These are phyloP conservation scores for Wickerhamiella azyma DNA, from an alignment of 805 yeast species.

Conservation along the genomic window DNA sequence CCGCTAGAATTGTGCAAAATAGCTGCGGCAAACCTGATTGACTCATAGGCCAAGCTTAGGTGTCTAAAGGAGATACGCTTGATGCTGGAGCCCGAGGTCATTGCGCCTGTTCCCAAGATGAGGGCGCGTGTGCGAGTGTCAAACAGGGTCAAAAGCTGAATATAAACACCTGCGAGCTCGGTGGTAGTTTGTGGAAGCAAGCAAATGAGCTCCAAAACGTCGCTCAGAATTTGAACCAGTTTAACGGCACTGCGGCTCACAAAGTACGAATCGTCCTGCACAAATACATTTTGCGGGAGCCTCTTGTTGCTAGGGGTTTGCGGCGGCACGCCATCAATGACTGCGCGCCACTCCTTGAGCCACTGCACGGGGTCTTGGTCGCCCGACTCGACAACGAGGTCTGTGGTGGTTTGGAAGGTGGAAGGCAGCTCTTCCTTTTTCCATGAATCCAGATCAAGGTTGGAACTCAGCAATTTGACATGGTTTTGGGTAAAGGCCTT, in stretches of 20 bases:
- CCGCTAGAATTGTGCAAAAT: conserved; percentile 28
- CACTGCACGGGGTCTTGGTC: conserved; percentile 37
- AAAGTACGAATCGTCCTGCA: conserved; percentile 44
- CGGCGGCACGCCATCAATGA: conserved; percentile 1
- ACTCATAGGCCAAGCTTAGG: conserved; percentile 51
- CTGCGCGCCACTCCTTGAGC: conserved; percentile 20
- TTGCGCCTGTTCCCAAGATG: conserved; percentile 63
- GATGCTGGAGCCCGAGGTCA: conserved; percentile 50
- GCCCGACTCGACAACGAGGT: conserved; percentile 37
- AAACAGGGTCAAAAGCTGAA: conserved; percentile 36
- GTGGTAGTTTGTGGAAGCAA: conserved; percentile 36
- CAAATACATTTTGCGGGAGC: conserved; percentile 22
- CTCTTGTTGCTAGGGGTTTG: neutral
- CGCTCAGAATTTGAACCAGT: conserved; percentile 32
- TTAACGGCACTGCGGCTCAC: conserved; percentile 38
- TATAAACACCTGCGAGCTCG: conserved; percentile 21
- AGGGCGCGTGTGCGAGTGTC: conserved; percentile 45
- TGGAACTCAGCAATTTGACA: conserved; percentile 32
- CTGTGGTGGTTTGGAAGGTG: conserved; percentile 36
- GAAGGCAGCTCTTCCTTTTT: conserved; percentile 48
- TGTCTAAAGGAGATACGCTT: conserved; percentile 64
- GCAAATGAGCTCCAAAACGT: conserved; percentile 41
- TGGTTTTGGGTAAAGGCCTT: conserved; percentile 41
- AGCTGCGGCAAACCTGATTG: conserved; percentile 37
- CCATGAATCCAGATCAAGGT: conserved; percentile 66